Evolutionary conservation across 345 rosid genomes (phyloP).

Genomic region (Limnanthes douglasii): DNA sequence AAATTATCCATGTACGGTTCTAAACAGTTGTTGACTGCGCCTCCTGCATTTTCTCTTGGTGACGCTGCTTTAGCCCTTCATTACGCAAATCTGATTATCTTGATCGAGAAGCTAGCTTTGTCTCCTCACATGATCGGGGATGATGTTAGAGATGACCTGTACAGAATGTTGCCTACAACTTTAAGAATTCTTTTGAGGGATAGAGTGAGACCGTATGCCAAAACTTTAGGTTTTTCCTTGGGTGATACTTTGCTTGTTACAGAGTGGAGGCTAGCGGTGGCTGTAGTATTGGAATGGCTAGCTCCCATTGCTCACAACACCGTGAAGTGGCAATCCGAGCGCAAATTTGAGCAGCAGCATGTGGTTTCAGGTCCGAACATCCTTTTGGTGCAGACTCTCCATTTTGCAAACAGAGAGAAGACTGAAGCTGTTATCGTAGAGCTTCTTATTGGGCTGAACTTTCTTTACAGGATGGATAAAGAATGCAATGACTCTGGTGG

Average conservation of each 20-base stretch:
- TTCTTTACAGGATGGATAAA: slow-evolving; percentile 19
- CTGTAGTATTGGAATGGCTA: slow-evolving; percentile 37
- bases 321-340: slow-evolving; percentile 44
- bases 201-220: slow-evolving; percentile 22
- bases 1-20: slow-evolving; percentile 21
- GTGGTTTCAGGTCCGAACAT: slow-evolving; percentile 25
- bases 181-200: slow-evolving; percentile 23
- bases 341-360: slow-evolving; percentile 33
- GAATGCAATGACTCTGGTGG: slow-evolving; percentile 11
- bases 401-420: slow-evolving; percentile 40
- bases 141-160: slow-evolving; percentile 35
- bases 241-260: slow-evolving; percentile 27
- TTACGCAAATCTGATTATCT: slow-evolving; percentile 37
- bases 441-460: slow-evolving; percentile 48
- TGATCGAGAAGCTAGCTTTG: slow-evolving; percentile 35
- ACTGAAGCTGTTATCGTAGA: slow-evolving; percentile 51
- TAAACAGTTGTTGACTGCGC: slow-evolving; percentile 20
- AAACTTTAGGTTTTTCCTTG: slow-evolving; percentile 15
- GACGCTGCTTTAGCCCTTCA: slow-evolving; percentile 44
- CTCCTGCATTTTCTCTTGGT: slow-evolving; percentile 39
- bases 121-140: slow-evolving; percentile 30
- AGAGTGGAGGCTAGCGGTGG: slow-evolving; percentile 27
- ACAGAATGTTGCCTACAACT: slow-evolving; percentile 34
- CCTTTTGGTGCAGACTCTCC: slow-evolving; percentile 46
- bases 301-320: slow-evolving; percentile 45